Base-by-base conservation (phyloP, 202 grass and related monocot genomes). In the Elaeis oleifera region DNA sequence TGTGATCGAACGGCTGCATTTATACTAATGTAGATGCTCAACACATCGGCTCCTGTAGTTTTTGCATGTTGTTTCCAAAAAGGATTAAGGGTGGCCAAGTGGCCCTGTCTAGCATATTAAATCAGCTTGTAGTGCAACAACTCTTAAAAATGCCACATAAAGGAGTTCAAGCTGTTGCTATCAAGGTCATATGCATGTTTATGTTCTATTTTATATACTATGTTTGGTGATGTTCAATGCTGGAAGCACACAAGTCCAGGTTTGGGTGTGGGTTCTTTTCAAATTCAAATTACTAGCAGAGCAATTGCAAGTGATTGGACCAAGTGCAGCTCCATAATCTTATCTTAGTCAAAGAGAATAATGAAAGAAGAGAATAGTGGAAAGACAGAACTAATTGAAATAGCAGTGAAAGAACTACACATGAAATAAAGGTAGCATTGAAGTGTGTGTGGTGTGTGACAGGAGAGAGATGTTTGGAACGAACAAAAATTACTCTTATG, bases 211-310 rank as follows among this genome's bases (percentile, higher is more conserved):
- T 60, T 69, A 76, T 85, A 44, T 44, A 11, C 1, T 44, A 44
- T 14, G 9, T 44, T 44, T 44, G 36, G 36, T 44, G 36, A 13
- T 44, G 36, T 44, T 44, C 36, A 74, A 78, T 68, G 50, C 25
- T 44, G 65, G 15, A 58, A 60, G 69, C 63, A 70, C 55, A 66
- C 66, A 65, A 81, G 65, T 84, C 85, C 86, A 87, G 80, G 80
- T 90, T 90, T 95, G 85, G 80, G 81, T 71, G 81, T 79, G 83
- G 77, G 80, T 50, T 60, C 58, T 39, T 74, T 79, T 51, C 53
- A 76, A 74, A 72, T 76, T 77, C 73, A 67, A 81, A 86, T 65
- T 73, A 64, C 78, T 64, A 36, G 51, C 72, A 83, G 60, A 73
- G 80, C 49, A 50, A 65, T 56, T 63, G 67, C 61, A 6, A 31